Percentiles rank a stretch among this genome's conserved stretches.
Evolutionary conservation across 371 early-diverging fungal genomes (phyloP).

Genomic region (Chytridiales sp.): DNA sequence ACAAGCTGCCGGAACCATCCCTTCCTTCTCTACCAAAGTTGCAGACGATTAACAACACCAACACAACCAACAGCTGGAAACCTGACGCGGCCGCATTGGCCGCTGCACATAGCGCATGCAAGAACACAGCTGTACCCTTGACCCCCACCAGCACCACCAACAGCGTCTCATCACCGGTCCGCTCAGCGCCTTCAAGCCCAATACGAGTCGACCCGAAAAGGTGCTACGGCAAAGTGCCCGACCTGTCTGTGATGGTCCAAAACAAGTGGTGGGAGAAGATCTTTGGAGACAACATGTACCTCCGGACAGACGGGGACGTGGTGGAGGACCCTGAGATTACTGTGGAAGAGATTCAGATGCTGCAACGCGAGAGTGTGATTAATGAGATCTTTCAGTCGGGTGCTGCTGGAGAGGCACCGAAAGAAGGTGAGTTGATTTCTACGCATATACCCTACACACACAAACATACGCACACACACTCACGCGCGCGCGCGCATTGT

Average conservation of each 20-base stretch:
- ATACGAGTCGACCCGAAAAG: too few species aligned
- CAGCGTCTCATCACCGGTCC: not conserved
- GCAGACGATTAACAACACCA: too few species aligned
- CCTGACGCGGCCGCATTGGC: too few species aligned
- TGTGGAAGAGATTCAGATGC: conserved; percentile 49
- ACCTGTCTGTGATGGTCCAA: conserved; percentile 55
- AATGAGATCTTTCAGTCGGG: conserved; percentile 34
- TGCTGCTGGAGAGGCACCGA: conserved; percentile 3
- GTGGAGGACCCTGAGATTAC: conserved; percentile 67
- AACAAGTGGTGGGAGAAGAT: conserved; percentile 60
- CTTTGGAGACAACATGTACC: conserved; percentile 59
- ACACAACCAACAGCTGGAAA: too few species aligned
- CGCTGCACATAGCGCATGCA: too few species aligned
- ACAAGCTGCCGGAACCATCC: too few species aligned
- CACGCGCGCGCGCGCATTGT: too few species aligned
- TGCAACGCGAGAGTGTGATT: conserved; percentile 43
- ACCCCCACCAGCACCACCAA: not conserved
- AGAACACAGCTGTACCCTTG: not conserved
- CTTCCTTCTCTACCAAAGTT: too few species aligned
- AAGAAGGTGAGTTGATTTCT: not conserved
- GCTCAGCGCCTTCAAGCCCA: too few species aligned
- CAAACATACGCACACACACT: too few species aligned
- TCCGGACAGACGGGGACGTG: conserved; percentile 68
- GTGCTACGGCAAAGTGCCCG: conserved; percentile 49
- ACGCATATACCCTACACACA: too few species aligned